Percentiles rank a stretch among this genome's conserved stretches.
Conservation (phyloP, 352 stramenopile species). For the Phytophthora idaei region DNA sequence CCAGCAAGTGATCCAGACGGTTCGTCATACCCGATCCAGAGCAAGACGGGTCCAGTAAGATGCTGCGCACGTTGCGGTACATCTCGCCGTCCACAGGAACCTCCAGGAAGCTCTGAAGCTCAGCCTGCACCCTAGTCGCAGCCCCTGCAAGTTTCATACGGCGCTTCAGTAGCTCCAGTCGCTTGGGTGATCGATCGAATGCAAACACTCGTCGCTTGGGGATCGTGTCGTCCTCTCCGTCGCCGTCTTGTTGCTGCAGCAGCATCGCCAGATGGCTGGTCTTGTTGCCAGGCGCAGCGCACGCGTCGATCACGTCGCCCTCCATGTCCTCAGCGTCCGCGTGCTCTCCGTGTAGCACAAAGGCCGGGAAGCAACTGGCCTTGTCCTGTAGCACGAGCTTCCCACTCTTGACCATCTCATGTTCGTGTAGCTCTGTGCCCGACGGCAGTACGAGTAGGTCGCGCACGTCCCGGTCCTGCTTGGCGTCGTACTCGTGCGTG, state of each 20-base stretch:
- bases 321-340: conserved; percentile 46
- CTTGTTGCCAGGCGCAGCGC: conserved; percentile 98
- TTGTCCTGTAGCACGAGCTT: conserved; percentile 97
- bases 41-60: conserved; percentile 97
- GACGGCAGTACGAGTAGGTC: conserved; percentile 93
- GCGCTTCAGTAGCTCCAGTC: conserved; percentile 88
- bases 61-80: conserved; percentile 90
- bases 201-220: conserved; percentile 91
- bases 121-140: conserved; percentile 79
- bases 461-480: conserved; percentile 87
- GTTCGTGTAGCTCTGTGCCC: conserved; percentile 86
- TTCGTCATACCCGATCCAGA: conserved; percentile 97
- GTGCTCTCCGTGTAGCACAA: conserved; percentile 90
- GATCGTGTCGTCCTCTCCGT: conserved; percentile 30
- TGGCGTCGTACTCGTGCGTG: conserved; percentile 50
- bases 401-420: conserved; percentile 79
- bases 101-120: conserved; percentile 93
- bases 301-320: conserved; percentile 95
- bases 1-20: conserved; percentile 91
- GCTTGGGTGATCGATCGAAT: conserved; percentile 91
- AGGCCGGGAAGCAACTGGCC: conserved; percentile 96
- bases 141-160: conserved; percentile 88
- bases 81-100: conserved; percentile 72
- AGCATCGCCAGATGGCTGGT: conserved; percentile 97
- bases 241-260: conserved; percentile 73